A percentile compares a stretch with the other conserved stretches of the same genome.
phyloP scores from a whole-genome alignment of 2,329 filamentous ascomycete species.

The Colletotrichum liaoningense region DNA sequence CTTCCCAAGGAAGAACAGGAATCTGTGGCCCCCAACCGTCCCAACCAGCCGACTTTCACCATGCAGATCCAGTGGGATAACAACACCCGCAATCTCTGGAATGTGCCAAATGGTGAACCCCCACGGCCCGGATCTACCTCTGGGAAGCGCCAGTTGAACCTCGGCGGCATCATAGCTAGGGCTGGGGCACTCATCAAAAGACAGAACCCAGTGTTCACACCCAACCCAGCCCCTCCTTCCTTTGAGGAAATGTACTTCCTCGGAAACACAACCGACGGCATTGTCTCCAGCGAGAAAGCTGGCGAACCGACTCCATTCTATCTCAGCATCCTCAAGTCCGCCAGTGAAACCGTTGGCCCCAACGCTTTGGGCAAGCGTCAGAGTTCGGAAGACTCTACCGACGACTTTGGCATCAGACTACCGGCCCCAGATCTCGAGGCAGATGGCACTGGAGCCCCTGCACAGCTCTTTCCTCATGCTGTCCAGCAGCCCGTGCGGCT shows the following conservation, averaged over 20 bases:
- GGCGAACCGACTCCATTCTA: conserved; percentile 92
- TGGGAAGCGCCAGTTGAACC: conserved; percentile 9
- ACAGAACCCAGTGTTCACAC: conserved; percentile 51
- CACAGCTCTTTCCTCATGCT: conserved; percentile 77
- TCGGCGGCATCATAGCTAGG: conserved; percentile 26
- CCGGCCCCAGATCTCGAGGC: conserved; percentile 71
- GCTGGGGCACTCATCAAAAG: conserved; percentile 33
- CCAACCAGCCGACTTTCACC: conserved; percentile 81
- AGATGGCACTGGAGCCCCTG: conserved; percentile 79
- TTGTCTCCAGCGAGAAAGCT: conserved; percentile 74
- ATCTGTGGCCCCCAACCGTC: conserved; percentile 69
- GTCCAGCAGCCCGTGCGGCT: conserved; percentile 83
- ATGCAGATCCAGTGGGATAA: conserved; percentile 82
- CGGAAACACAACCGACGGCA: conserved; percentile 85
- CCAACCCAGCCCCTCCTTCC: conserved; percentile 69
- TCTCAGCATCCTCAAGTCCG: conserved; percentile 74
- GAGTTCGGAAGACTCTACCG: conserved; percentile 37
- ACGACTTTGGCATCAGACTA: conserved; percentile 50
- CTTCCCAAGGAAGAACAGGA: conserved; percentile 82
- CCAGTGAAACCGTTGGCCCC: conserved; percentile 47
- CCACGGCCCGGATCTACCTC: conserved; percentile 40
- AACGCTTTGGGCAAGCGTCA: conserved; percentile 44
- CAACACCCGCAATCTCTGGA: conserved; percentile 63
- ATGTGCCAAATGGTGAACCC: conserved; percentile 53
- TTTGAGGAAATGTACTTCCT: conserved; percentile 82